Conservation (phyloP, 352 stramenopile species). For the Pythium brachiatum region DNA sequence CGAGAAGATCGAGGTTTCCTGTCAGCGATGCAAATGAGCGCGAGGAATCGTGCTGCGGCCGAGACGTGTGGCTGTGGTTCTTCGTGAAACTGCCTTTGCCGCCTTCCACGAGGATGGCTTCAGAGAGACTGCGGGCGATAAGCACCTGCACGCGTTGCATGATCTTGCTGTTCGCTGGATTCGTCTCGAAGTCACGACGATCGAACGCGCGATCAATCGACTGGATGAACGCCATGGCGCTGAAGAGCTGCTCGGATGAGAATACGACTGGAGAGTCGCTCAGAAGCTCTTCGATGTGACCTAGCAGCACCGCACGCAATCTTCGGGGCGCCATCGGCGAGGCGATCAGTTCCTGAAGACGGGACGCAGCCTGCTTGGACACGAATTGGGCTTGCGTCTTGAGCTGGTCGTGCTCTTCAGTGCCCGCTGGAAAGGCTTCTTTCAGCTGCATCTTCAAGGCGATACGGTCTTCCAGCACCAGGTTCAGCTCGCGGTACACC, state of each 20-base stretch:
- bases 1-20: constrained; percentile 15
- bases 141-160: constrained; percentile 52
- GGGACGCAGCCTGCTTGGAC: constrained; percentile 57
- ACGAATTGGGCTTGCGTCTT: constrained; percentile 54
- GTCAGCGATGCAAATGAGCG: constrained; percentile 21
- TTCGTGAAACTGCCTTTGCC: constrained; percentile 16
- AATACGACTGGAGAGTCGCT: constrained; percentile 48
- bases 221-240: constrained; percentile 59
- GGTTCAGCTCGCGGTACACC: constrained; percentile 61
- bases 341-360: constrained; percentile 49
- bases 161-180: constrained; percentile 41
- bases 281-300: constrained; percentile 52
- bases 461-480: constrained; percentile 66
- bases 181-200: constrained; percentile 39
- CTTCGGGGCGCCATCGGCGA: constrained; percentile 39
- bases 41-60: constrained; percentile 1
- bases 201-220: constrained; percentile 70
- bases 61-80: background rate
- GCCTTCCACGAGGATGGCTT: constrained; percentile 49
- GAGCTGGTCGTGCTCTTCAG: constrained; percentile 29
- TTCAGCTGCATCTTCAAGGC: constrained; percentile 34
- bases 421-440: constrained; percentile 20
- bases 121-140: constrained; percentile 53
- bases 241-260: constrained; percentile 52
- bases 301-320: constrained; percentile 43